Percentiles rank a stretch among this genome's conserved stretches.
phyloP scores from a whole-genome alignment of 2,329 filamentous ascomycete genomes.

The Aspergillus novofumigatus region DNA sequence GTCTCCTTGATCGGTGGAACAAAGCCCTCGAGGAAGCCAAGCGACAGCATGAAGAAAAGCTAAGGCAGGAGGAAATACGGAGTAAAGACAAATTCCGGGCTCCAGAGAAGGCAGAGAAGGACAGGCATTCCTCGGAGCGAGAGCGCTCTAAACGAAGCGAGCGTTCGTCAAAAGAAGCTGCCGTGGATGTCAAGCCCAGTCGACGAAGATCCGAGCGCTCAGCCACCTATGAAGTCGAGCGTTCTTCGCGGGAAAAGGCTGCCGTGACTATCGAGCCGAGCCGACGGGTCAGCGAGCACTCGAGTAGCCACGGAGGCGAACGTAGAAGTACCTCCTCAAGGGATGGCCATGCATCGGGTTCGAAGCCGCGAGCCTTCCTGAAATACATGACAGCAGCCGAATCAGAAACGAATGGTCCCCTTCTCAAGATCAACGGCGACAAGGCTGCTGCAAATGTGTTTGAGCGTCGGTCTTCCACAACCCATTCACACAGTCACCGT shows the following conservation, averaged over 20 bases:
- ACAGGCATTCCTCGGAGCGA: constrained; percentile 8
- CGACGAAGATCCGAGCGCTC: constrained; percentile 12
- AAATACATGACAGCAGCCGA: constrained; percentile 40
- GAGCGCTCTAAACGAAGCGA: constrained; percentile 13
- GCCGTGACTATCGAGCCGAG: constrained; percentile 3
- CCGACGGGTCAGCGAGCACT: constrained; percentile 21
- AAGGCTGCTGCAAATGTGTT: constrained; percentile 28
- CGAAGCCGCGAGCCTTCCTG: constrained; percentile 27
- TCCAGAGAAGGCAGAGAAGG: constrained; percentile 16
- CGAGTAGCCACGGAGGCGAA: constrained; percentile 21
- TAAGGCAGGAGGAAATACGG: constrained; percentile 17
- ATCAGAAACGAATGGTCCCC: constrained; percentile 37
- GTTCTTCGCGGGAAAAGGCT: constrained; percentile 7
- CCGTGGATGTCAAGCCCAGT: constrained; percentile 11
- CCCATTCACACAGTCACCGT: constrained; percentile 25
- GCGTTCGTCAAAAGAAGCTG: constrained; percentile 12
- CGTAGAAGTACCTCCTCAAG: constrained; percentile 27
- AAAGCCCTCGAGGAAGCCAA: constrained; percentile 35
- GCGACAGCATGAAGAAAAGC: constrained; percentile 32
- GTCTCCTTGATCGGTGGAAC: constrained; percentile 32
- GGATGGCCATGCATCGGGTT: constrained; percentile 15
- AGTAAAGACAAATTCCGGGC: constrained; percentile 15
- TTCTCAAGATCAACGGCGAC: constrained; percentile 35
- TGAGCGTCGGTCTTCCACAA: constrained; percentile 30
- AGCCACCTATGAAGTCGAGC: background rate